Percentiles rank a stretch among this genome's conserved stretches.
Conservation (phyloP, 495 filamentous ascomycete species). For the Aspergillus nidulans region DNA sequence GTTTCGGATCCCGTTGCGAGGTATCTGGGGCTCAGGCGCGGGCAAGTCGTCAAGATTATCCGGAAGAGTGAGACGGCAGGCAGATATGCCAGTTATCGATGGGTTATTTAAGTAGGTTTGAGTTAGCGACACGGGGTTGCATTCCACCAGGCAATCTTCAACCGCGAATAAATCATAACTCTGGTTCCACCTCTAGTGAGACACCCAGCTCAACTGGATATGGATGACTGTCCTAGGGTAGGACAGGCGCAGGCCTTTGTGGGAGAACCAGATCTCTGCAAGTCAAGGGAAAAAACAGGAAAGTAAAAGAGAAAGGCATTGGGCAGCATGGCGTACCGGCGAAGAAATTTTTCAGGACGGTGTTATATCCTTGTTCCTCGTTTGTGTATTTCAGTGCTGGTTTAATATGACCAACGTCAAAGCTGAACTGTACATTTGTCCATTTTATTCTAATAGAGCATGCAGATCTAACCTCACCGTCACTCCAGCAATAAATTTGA, state of each 20-base stretch:
- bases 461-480: not conserved
- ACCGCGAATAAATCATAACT: not conserved
- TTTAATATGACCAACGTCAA: not conserved
- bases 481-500: no score
- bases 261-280: not conserved
- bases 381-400: constrained; percentile 10
- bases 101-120: constrained; percentile 61
- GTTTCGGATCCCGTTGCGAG: constrained; percentile 85
- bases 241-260: not conserved
- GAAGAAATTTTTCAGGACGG: constrained; percentile 25
- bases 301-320: constrained; percentile 25
- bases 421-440: not conserved
- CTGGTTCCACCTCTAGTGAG: not conserved
- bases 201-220: not conserved
- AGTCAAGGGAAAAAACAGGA: constrained; percentile 3
- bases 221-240: not conserved
- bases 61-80: constrained; percentile 64
- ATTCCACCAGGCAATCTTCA: not conserved
- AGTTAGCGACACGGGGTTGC: not conserved
- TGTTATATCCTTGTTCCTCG: constrained; percentile 16
- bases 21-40: constrained; percentile 85
- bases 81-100: constrained; percentile 59
- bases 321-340: constrained; percentile 48
- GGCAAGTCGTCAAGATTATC: constrained; percentile 98
- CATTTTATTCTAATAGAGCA: not conserved